Base-by-base conservation (phyloP, 345 rosid genomes). In the Gossypium thurberi region DNA sequence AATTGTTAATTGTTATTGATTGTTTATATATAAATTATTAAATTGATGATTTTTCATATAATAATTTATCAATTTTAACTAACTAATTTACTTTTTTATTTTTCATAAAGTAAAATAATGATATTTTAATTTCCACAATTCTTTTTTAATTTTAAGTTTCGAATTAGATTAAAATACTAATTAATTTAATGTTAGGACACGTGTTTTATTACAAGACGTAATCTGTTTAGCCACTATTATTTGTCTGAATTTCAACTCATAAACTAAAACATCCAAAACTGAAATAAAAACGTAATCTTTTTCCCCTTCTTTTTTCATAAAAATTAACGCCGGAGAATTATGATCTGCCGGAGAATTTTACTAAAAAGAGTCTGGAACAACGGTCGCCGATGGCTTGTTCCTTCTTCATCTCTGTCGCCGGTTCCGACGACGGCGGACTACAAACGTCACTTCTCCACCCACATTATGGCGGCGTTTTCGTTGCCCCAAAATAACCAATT, bases 321-420 rank as follows among this genome's bases (percentile, higher is more conserved):
- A 58, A 23, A 3, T 23, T 23, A 58, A 21, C 62, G 62, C 62
- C 37, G 17, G 1, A 1, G 28, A 58, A 58, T 1, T 58, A 58
- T 58, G 62, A 23, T 23, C 62, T 17, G 63, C 33, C 11, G 62
- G 62, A 58, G 62, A 14, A 5, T 58, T 58, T 23, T 58, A 3
- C 37, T 23, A 58, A 58, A 23, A 6, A 23, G 8, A 23, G 37
- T 10, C 48, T 75, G 66, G 75, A 75, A 50, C 55, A 66, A 73
- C 72, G 73, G 68, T 73, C 14, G 50, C 5, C 73, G 79, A 20
- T 76, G 60, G 33, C 60, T 80, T 10, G 21, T 23, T 50, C 81
- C 64, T 18, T 51, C 74, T 47, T 80, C 18, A 13, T 12, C 40
- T 52, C 8, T 70, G 17, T 18, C 40, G 52, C 60, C 46, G 21